phyloP scores from a whole-genome alignment of 192 early-diverging fungal species.

The Coemansia sp. region DNA sequence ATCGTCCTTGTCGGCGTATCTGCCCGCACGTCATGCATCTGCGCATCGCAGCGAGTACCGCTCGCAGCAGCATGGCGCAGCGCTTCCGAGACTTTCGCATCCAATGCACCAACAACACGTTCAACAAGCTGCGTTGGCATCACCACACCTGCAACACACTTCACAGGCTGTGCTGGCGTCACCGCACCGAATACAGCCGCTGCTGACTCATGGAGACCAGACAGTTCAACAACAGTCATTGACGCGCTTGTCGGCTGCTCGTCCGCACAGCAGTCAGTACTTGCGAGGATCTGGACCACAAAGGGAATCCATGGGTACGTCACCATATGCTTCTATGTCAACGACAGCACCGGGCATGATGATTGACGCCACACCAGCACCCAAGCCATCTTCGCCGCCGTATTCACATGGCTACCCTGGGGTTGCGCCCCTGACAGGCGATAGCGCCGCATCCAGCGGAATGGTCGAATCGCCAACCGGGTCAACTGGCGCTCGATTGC shows the following conservation, averaged over 20 bases:
- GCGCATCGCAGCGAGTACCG: slow-evolving; percentile 13
- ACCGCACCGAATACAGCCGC: slow-evolving; percentile 3
- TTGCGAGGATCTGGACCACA: slow-evolving; percentile 1
- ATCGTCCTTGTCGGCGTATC: slow-evolving; percentile 12
- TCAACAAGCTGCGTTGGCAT: slow-evolving; percentile 11
- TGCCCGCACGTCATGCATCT: slow-evolving; percentile 15
- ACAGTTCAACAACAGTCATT: slow-evolving; percentile 18
- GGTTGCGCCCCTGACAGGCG: slow-evolving; percentile 4
- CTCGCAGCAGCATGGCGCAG: slow-evolving; percentile 9
- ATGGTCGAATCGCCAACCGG: slow-evolving; percentile 32
- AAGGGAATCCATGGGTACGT: slow-evolving; percentile 7
- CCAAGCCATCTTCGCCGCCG: slow-evolving; percentile 27
- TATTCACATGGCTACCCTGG: slow-evolving; percentile 4
- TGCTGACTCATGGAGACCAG: slow-evolving; percentile 11
- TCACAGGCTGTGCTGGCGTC: neutral
- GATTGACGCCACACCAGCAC: slow-evolving; percentile 19
- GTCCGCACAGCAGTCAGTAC: slow-evolving; percentile 11
- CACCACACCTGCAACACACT: slow-evolving; percentile 11
- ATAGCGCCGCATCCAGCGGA: slow-evolving; percentile 13
- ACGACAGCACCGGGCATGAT: slow-evolving; percentile 17
- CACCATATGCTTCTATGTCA: slow-evolving; percentile 16
- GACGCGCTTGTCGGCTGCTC: slow-evolving; percentile 13
- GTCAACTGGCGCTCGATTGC: neutral
- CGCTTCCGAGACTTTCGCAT: slow-evolving; percentile 15
- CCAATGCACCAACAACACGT: slow-evolving; percentile 16